These are phyloP conservation scores for Isatis lusitanica DNA, from an alignment of 441 rosid species.

Conservation along the genomic window DNA sequence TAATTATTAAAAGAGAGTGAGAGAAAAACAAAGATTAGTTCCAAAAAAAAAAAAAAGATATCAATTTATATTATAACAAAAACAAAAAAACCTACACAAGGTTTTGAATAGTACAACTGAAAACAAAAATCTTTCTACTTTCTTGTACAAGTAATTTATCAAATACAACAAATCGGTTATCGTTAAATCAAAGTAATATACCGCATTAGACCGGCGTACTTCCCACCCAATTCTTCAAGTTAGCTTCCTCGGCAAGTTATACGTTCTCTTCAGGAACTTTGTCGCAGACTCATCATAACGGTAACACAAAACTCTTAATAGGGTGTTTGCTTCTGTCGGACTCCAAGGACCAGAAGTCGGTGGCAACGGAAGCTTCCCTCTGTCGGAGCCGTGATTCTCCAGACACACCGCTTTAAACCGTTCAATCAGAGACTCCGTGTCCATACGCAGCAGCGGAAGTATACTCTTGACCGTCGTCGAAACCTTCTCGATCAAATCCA, in stretches of 20 bases:
- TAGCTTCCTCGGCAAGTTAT: constrained; percentile 79
- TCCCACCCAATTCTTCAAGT: constrained; percentile 11
- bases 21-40: too few relatives aligned
- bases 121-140: neutral
- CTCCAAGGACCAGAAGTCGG: constrained; percentile 69
- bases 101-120: constrained; percentile 2
- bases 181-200: constrained; percentile 2
- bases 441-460: constrained; percentile 52
- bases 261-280: constrained; percentile 68
- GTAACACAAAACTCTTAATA: constrained; percentile 62
- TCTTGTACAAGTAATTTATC: constrained; percentile 32
- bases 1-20: neutral
- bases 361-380: constrained; percentile 67
- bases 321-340: constrained; percentile 67
- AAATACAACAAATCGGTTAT: constrained; percentile 9
- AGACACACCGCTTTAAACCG: constrained; percentile 44
- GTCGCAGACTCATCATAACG: constrained; percentile 60
- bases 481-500: constrained; percentile 61
- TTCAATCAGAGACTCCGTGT: constrained; percentile 55
- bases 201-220: constrained; percentile 14
- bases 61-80: neutral
- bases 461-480: constrained; percentile 49
- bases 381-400: constrained; percentile 55
- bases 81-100: constrained; percentile 2
- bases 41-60: neutral